Percentiles rank a stretch among this genome's conserved stretches.
Evolutionary conservation across 768 basidiomycete genomes (phyloP).

Genomic region (Leccinum fibrillosum): DNA sequence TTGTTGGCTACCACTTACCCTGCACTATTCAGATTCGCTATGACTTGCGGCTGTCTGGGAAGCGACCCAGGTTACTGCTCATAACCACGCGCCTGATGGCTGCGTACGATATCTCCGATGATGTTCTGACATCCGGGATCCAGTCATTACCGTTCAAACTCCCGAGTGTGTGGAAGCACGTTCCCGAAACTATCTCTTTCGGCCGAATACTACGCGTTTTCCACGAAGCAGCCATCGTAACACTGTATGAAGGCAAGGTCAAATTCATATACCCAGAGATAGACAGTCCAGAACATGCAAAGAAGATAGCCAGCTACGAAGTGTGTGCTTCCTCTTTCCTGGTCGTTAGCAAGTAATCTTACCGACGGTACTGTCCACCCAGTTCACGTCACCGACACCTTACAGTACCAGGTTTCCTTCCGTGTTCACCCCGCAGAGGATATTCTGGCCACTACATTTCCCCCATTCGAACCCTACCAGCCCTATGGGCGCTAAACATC

Average conservation of each 20-base stretch:
- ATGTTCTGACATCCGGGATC: conserved; percentile 7
- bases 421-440: conserved; percentile 25
- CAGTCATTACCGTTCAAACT: conserved; percentile 9
- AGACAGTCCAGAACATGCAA: conserved; percentile 14
- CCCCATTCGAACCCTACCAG: conserved; percentile 1
- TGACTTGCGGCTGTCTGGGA: conserved; percentile 27
- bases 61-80: conserved; percentile 21
- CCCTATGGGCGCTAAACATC: conserved; percentile 10
- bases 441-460: conserved; percentile 27
- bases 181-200: conserved; percentile 23
- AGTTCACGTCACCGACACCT: conserved; percentile 20
- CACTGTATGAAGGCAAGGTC: conserved; percentile 24
- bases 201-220: conserved; percentile 28
- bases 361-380: neutral
- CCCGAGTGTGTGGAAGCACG: conserved; percentile 15
- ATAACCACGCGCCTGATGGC: conserved; percentile 28
- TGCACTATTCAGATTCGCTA: conserved; percentile 22
- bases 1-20: neutral
- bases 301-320: conserved; percentile 16
- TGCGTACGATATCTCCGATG: conserved; percentile 27
- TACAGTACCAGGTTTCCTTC: conserved; percentile 19
- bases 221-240: conserved; percentile 26
- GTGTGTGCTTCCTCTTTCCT: conserved; percentile 6
- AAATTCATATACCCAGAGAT: conserved; percentile 26
- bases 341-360: neutral